These are phyloP conservation scores for Gossypium trilobum DNA, from an alignment of 441 rosid genomes.

Conservation along the genomic window DNA sequence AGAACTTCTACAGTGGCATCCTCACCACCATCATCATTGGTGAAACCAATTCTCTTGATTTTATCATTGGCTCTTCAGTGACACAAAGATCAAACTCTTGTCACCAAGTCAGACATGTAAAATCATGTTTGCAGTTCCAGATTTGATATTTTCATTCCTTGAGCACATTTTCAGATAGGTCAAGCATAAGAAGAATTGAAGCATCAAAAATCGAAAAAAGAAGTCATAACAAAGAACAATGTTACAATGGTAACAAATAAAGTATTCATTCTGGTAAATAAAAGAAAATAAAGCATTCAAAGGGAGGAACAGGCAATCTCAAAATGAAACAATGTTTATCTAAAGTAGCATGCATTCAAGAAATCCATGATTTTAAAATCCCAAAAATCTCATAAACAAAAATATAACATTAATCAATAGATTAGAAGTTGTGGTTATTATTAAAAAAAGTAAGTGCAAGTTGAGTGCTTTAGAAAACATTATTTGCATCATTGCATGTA, in stretches of 20 bases:
- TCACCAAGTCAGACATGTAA: background rate
- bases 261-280: background rate
- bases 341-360: background rate
- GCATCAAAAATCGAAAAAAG: background rate
- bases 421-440: background rate
- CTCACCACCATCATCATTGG: background rate
- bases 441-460: background rate
- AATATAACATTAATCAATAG: background rate
- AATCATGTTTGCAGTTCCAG: background rate
- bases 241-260: background rate
- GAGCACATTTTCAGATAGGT: background rate
- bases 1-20: background rate
- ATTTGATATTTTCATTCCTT: background rate
- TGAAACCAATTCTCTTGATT: background rate
- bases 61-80: background rate
- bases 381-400: background rate
- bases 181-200: background rate
- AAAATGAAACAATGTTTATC: background rate
- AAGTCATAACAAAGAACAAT: background rate
- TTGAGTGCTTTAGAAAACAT: background rate
- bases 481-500: slow-evolving; percentile 6
- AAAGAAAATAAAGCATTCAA: background rate
- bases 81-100: background rate
- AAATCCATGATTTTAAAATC: background rate
- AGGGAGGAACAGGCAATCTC: background rate